These are phyloP conservation scores for Emiliania huxleyi DNA, from an alignment of 78 protist species.

Conservation along the genomic window DNA sequence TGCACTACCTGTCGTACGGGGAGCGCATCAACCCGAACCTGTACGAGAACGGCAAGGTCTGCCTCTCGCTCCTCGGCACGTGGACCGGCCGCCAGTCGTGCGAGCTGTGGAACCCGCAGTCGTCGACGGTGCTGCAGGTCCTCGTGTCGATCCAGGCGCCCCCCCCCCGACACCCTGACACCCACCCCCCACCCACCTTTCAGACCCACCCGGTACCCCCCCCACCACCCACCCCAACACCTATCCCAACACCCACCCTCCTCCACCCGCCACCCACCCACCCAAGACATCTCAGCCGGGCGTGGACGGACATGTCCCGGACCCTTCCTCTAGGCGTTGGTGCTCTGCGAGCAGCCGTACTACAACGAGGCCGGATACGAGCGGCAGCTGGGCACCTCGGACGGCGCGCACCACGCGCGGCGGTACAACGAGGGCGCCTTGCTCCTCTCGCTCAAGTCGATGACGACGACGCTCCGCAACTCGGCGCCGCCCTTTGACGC, in stretches of 20 bases:
- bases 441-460: background rate
- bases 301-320: too few species aligned
- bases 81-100: constrained; percentile 46
- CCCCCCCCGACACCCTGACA: too few species aligned
- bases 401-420: constrained; percentile 40
- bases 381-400: constrained; percentile 43
- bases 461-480: background rate
- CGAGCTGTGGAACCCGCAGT: constrained; percentile 50
- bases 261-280: too few species aligned
- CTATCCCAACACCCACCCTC: too few species aligned
- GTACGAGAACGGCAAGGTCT: constrained; percentile 60
- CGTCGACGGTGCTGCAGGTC: constrained; percentile 46
- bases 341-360: constrained; percentile 65
- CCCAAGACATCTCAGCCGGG: too few species aligned
- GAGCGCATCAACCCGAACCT: constrained; percentile 70
- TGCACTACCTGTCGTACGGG: background rate
- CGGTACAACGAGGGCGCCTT: constrained; percentile 45
- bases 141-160: constrained; percentile 56
- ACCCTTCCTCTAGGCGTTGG: too few species aligned
- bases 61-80: constrained; percentile 72
- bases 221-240: too few species aligned
- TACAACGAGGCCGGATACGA: constrained; percentile 76
- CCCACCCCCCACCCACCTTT: too few species aligned
- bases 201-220: too few species aligned
- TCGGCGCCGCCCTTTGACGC: background rate